These are phyloP conservation scores for Neurospora africana DNA, from an alignment of 495 filamentous ascomycete genomes.

Conservation along the genomic window DNA sequence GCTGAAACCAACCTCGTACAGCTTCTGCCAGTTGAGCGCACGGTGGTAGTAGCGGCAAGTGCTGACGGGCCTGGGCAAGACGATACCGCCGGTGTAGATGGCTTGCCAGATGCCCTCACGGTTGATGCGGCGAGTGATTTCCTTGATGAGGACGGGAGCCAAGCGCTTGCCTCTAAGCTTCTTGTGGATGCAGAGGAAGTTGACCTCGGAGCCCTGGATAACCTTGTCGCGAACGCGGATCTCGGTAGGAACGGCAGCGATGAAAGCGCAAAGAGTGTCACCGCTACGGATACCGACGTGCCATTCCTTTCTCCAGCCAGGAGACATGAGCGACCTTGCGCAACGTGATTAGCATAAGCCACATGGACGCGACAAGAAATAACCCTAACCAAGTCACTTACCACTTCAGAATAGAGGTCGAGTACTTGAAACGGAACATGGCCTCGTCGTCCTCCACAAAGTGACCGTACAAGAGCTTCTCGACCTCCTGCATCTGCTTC, in stretches of 20 bases:
- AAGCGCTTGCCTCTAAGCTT: slow-evolving; percentile 89
- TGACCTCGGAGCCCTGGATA: slow-evolving; percentile 79
- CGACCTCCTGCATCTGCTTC: slow-evolving; percentile 63
- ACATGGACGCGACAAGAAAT: neutral
- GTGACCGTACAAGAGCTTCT: slow-evolving; percentile 77
- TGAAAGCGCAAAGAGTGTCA: slow-evolving; percentile 83
- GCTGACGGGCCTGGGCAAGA: slow-evolving; percentile 80
- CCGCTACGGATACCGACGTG: slow-evolving; percentile 82
- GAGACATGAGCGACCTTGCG: slow-evolving; percentile 76
- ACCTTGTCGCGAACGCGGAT: slow-evolving; percentile 68
- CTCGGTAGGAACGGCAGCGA: slow-evolving; percentile 77
- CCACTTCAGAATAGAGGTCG: slow-evolving; percentile 79
- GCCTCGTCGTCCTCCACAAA: slow-evolving; percentile 95
- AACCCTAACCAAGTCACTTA: slow-evolving; percentile 23
- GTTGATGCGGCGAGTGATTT: slow-evolving; percentile 88
- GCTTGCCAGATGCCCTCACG: slow-evolving; percentile 77
- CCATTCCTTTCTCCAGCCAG: slow-evolving; percentile 94
- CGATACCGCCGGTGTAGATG: slow-evolving; percentile 85
- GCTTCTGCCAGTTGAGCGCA: slow-evolving; percentile 85
- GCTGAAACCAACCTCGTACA: slow-evolving; percentile 87
- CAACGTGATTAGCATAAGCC: slow-evolving; percentile 12
- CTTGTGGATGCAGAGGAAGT: slow-evolving; percentile 96
- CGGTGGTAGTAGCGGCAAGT: slow-evolving; percentile 94
- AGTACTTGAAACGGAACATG: slow-evolving; percentile 97
- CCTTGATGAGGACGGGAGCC: slow-evolving; percentile 88